These are phyloP conservation scores for Bryoglossum gracile DNA, from an alignment of 495 filamentous ascomycete species.

Conservation along the genomic window DNA sequence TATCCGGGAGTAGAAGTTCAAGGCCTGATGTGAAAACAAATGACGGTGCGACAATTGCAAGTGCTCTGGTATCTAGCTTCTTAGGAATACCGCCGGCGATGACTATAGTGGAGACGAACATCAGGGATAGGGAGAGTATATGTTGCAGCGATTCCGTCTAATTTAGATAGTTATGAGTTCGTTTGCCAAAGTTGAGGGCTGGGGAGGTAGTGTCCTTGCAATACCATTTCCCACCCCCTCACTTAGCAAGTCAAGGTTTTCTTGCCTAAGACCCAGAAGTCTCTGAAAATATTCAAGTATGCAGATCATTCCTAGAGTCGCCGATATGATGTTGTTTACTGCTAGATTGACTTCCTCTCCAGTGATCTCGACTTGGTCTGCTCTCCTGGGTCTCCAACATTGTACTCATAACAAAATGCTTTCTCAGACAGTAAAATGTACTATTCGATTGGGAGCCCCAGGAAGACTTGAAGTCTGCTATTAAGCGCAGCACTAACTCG, in stretches of 20 bases:
- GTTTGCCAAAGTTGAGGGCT: neutral
- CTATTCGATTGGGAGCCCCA: no score
- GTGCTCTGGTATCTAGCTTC: neutral
- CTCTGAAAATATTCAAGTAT: neutral
- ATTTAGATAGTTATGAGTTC: neutral
- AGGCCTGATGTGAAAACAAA: neutral
- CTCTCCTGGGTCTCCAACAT: no score
- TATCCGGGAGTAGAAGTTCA: neutral
- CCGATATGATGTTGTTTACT: constrained; percentile 1
- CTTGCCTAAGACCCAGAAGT: neutral
- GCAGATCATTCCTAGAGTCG: neutral
- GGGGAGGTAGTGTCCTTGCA: neutral
- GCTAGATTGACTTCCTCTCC: neutral
- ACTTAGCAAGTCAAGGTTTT: neutral
- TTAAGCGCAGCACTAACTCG: no score
- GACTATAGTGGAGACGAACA: neutral
- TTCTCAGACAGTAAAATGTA: no score
- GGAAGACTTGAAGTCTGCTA: no score
- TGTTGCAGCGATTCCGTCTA: neutral
- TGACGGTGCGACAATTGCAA: neutral
- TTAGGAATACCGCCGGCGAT: neutral
- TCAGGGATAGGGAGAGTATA: neutral
- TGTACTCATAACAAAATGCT: no score
- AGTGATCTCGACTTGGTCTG: no score
- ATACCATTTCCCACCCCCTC: neutral